phyloP scores from a whole-genome alignment of 2,329 filamentous ascomycete genomes.

The Colletotrichum echinochloae region DNA sequence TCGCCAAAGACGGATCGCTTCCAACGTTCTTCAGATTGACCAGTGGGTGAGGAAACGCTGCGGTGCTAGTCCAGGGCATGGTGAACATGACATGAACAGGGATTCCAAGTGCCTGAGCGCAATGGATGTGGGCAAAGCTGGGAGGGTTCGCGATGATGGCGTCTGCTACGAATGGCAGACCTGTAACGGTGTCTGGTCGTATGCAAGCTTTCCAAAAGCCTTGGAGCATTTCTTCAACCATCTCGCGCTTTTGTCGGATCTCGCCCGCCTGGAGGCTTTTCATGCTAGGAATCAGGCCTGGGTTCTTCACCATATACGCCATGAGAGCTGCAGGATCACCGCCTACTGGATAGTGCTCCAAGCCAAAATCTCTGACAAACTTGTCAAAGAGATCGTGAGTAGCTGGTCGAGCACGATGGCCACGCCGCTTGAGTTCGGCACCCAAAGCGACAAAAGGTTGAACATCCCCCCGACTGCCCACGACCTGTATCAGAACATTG shows the following conservation, averaged over 20 bases:
- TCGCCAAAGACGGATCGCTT: too few species aligned
- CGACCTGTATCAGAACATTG: constrained; percentile 67
- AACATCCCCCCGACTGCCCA: constrained; percentile 65
- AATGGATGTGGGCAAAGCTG: constrained; percentile 58
- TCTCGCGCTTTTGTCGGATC: constrained; percentile 44
- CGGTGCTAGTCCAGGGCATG: constrained; percentile 81
- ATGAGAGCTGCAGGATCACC: constrained; percentile 59
- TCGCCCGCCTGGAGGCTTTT: constrained; percentile 44
- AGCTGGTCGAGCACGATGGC: constrained; percentile 63
- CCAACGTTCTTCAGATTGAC: constrained; percentile 75
- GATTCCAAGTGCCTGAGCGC: constrained; percentile 55
- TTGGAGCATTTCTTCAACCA: constrained; percentile 43
- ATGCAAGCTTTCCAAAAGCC: constrained; percentile 44
- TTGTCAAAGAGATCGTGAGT: constrained; percentile 61
- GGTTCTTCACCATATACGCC: constrained; percentile 46
- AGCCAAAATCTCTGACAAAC: constrained; percentile 58
- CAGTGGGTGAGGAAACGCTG: constrained; percentile 78
- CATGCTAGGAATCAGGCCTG: constrained; percentile 45
- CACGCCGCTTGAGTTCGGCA: constrained; percentile 57
- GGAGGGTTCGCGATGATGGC: constrained; percentile 61
- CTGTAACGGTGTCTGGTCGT: constrained; percentile 29
- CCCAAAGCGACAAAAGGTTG: constrained; percentile 68
- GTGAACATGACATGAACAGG: constrained; percentile 61
- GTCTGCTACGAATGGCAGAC: constrained; percentile 57
- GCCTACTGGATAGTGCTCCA: constrained; percentile 64